Percentiles rank a stretch among this genome's conserved stretches.
These are phyloP conservation scores for Thelephora terrestris DNA, from an alignment of 1,284 basidiomycete genomes.

Conservation along the genomic window DNA sequence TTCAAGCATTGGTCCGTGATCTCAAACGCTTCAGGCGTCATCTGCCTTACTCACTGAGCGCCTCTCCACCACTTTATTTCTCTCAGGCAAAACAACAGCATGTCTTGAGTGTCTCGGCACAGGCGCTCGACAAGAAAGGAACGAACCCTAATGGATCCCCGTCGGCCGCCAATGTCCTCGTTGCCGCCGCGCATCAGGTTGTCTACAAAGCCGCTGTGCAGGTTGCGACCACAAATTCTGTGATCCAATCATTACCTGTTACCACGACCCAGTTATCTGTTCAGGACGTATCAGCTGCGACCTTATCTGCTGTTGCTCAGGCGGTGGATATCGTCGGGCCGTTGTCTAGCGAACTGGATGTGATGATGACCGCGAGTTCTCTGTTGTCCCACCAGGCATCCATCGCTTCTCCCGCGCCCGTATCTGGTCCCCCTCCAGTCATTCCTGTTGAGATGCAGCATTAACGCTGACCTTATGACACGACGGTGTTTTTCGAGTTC, in stretches of 20 bases:
- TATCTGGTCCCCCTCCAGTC: too few species aligned
- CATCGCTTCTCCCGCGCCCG: too few species aligned
- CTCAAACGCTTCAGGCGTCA: neutral
- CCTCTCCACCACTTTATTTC: neutral
- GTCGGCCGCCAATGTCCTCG: slow-evolving; percentile 37
- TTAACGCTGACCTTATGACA: too few species aligned
- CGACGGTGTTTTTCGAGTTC: too few species aligned
- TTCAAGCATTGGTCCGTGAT: slow-evolving; percentile 39
- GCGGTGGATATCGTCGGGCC: slow-evolving; percentile 56
- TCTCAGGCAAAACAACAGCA: slow-evolving; percentile 60
- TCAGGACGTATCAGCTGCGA: slow-evolving; percentile 66
- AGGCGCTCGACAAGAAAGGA: slow-evolving; percentile 62
- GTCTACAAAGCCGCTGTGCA: slow-evolving; percentile 69
- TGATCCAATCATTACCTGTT: slow-evolving; percentile 25
- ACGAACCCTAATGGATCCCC: slow-evolving; percentile 35
- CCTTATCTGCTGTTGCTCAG: slow-evolving; percentile 60
- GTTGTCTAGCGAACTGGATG: slow-evolving; percentile 54
- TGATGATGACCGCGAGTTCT: slow-evolving; percentile 54
- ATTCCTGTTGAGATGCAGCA: too few species aligned
- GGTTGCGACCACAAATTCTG: slow-evolving; percentile 44
- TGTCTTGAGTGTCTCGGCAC: slow-evolving; percentile 65
- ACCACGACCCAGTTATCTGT: slow-evolving; percentile 58
- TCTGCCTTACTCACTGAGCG: neutral
- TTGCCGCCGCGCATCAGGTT: slow-evolving; percentile 66
- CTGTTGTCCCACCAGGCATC: slow-evolving; percentile 39